Evolutionary conservation across 805 yeast genomes (phyloP).

Genomic region (Komagataella mondaviorum): DNA sequence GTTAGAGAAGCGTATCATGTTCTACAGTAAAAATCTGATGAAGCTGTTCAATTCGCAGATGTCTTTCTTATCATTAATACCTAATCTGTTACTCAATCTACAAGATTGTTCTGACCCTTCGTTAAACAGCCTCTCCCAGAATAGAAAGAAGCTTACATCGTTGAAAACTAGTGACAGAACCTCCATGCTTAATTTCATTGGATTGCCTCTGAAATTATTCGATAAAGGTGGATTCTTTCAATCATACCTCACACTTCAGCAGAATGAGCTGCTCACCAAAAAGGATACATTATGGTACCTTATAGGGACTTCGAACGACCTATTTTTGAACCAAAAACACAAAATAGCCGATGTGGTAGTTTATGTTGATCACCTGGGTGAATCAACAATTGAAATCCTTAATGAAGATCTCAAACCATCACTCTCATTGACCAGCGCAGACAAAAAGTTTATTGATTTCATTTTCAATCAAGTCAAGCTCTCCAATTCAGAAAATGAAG

Average conservation of each 20-base stretch:
- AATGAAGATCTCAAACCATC: constrained; percentile 26
- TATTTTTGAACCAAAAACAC: constrained; percentile 52
- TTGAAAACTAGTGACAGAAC: constrained; percentile 67
- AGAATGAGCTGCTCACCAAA: constrained; percentile 56
- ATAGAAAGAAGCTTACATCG: constrained; percentile 45
- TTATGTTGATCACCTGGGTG: constrained; percentile 38
- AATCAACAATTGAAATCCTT: constrained; percentile 28
- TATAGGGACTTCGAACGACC: constrained; percentile 80
- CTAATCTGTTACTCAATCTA: constrained; percentile 60
- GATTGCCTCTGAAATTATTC: constrained; percentile 78
- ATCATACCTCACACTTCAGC: constrained; percentile 93
- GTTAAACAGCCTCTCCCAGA: constrained; percentile 31
- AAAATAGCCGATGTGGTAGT: constrained; percentile 60
- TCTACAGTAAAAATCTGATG: constrained; percentile 74
- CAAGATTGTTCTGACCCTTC: constrained; percentile 73
- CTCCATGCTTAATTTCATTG: constrained; percentile 68
- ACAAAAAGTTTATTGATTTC: constrained; percentile 61
- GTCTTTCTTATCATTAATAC: constrained; percentile 71
- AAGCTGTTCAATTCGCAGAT: constrained; percentile 72
- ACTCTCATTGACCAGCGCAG: constrained; percentile 40
- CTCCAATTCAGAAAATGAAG: constrained; percentile 20
- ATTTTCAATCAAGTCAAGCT: constrained; percentile 33
- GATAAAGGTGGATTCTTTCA: constrained; percentile 80
- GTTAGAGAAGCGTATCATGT: constrained; percentile 58
- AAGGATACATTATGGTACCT: constrained; percentile 48